These are phyloP conservation scores for Picochlorum sp. DNA, from an alignment of 139 green algal genomes.

Conservation along the genomic window DNA sequence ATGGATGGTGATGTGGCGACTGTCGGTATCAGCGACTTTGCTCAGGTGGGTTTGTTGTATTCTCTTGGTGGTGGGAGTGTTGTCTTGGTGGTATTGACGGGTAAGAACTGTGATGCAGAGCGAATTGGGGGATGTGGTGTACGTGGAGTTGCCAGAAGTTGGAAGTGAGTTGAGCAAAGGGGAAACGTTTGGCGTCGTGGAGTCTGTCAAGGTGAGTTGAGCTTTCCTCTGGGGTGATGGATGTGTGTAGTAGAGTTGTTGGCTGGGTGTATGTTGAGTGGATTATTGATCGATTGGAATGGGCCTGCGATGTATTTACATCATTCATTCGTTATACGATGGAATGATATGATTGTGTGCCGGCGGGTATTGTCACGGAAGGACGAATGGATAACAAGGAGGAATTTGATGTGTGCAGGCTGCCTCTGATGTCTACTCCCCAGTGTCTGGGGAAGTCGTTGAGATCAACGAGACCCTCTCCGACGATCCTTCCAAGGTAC, in stretches of 20 bases:
- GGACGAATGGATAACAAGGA: no score
- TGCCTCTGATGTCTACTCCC: constrained; percentile 88
- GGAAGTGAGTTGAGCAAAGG: constrained; percentile 66
- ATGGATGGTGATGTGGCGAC: constrained; percentile 73
- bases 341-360: no score
- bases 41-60: constrained; percentile 61
- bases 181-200: constrained; percentile 90
- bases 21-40: constrained; percentile 93
- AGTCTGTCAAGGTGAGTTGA: constrained; percentile 92
- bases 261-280: not conserved
- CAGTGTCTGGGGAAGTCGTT: constrained; percentile 78
- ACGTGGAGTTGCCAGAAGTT: constrained; percentile 94
- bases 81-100: not conserved
- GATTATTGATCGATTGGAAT: not conserved
- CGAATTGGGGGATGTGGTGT: constrained; percentile 95
- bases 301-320: no score
- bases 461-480: constrained; percentile 69
- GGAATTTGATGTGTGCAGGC: constrained; percentile 47
- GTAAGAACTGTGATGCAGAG: constrained; percentile 27
- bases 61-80: not conserved
- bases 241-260: not conserved
- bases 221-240: not conserved
- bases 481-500: constrained; percentile 57
- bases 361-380: no score
- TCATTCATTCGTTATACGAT: no score